Conservation (phyloP, 148 eudicot genomes). For the Polygonum aviculare region DNA sequence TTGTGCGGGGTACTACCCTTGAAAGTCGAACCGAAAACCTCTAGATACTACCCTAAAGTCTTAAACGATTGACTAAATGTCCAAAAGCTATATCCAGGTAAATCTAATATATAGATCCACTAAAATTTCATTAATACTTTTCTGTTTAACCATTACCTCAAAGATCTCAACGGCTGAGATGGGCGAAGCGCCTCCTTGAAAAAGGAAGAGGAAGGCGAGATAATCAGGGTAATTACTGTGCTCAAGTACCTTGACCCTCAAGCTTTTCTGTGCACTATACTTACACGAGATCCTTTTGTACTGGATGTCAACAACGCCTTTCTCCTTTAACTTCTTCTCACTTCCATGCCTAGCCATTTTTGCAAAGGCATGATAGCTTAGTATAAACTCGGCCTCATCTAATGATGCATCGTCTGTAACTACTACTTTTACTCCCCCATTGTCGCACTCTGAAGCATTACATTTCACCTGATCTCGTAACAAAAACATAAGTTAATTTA, state of each 20-base stretch:
- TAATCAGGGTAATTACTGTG: constrained; percentile 6
- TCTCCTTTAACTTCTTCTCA: not conserved
- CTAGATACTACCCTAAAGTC: no score
- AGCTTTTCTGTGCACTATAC: not conserved
- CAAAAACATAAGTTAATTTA: no score
- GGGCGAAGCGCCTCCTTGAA: not conserved
- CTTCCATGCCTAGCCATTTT: not conserved
- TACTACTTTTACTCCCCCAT: not conserved
- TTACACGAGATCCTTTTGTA: not conserved
- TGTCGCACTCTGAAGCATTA: not conserved
- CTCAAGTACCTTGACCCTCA: constrained; percentile 2
- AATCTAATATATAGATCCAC: no score
- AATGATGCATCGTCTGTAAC: not conserved
- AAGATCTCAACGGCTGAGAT: constrained; percentile 7
- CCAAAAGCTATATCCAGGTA: no score
- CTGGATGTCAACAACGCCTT: constrained; percentile 1
- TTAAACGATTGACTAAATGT: no score
- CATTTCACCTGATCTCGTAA: not conserved
- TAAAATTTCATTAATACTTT: no score
- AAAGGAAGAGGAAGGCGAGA: not conserved
- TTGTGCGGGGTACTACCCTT: no score
- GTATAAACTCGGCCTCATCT: not conserved
- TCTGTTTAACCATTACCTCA: constrained; percentile 1
- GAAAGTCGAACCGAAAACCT: no score
- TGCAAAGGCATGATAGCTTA: not conserved